Base-by-base conservation (phyloP, 306 rosid genomes). In the Acacia melanoxylon region DNA sequence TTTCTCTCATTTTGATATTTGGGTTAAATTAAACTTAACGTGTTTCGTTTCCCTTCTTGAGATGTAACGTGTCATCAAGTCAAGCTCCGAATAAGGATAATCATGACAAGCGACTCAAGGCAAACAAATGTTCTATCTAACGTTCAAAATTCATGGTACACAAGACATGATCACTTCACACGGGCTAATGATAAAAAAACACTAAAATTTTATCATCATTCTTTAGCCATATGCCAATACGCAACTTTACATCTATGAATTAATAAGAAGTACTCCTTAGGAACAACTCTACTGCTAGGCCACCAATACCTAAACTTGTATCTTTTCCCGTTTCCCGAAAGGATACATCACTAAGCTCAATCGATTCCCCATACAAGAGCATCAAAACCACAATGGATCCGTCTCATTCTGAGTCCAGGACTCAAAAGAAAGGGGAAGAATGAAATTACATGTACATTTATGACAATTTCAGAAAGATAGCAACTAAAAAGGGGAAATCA, bases 371-470 rank as follows among this genome's bases (percentile, higher is more conserved):
- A 54, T 76, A 77, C 8, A 2, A 20, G 31, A 25, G 54, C 67
- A 62, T 56, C 56, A 49, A 78, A 56, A 74, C 59, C 85, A 52
- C 48, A 72, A 54, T 9, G 48, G 48, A 70, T 69, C 25, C 31
- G 35, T 35, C 37, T 77, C 25, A 35, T 16, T 72, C 27, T 61
- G 56, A 67, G 59, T 65, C 31, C 33, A 24, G 7, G 48, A 61
- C 4, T 2, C 22, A 41, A 49, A 44, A 33, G 51, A 35, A 67
- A 85, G 61, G 72, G 24, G 7, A 84, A 40, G 25, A 75, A 81
- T 40, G 25, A 66, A 54, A 41, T 56, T 17, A 74, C 45, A 48
- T 68, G 12, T 40, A n/a, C 35, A 80, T 72, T 17, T 22, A 42
- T 9, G 72, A 9, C 16, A 31, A 48, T 49, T 49, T 22, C 2